Evolutionary conservation across 2,329 filamentous ascomycete genomes (phyloP).

Genomic region (Aspergillus flavus): DNA sequence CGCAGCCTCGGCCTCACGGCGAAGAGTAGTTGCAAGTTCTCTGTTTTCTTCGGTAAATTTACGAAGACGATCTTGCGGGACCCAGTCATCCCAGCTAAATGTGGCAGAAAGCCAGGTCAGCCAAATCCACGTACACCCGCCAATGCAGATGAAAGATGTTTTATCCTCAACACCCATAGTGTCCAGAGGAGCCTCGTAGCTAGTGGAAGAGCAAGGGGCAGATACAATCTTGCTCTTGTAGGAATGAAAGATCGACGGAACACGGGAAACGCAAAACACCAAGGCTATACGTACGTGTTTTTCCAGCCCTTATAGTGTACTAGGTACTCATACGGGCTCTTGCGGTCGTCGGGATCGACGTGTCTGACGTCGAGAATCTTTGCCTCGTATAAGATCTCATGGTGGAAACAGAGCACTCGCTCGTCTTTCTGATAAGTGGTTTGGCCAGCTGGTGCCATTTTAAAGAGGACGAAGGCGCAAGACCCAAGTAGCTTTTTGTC

Average conservation of each 20-base stretch:
- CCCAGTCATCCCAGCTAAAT: conserved; percentile 94
- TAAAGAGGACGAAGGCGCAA: conserved; percentile 16
- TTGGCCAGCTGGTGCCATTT: conserved; percentile 62
- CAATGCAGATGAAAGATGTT: background rate
- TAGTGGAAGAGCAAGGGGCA: background rate
- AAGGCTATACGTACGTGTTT: conserved; percentile 70
- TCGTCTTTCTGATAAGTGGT: conserved; percentile 74
- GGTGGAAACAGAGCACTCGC: conserved; percentile 94
- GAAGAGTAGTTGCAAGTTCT: conserved; percentile 68
- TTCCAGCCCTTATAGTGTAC: conserved; percentile 99
- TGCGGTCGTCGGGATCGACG: conserved; percentile 66
- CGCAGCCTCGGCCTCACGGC: conserved; percentile 44
- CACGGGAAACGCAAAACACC: conserved; percentile 5
- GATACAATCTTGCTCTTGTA: too few species aligned
- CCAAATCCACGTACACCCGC: conserved; percentile 3
- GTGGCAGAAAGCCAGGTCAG: conserved; percentile 15
- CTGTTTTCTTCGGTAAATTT: conserved; percentile 96
- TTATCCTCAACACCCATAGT: background rate
- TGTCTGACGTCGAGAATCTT: conserved; percentile 82
- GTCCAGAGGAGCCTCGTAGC: background rate
- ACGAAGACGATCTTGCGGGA: conserved; percentile 86
- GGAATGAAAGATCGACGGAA: background rate
- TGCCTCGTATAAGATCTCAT: conserved; percentile 95
- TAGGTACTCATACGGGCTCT: conserved; percentile 79
- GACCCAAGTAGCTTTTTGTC: background rate